Base-by-base conservation (phyloP, 176 grass and related monocot species). In the Oryza rufipogon region DNA sequence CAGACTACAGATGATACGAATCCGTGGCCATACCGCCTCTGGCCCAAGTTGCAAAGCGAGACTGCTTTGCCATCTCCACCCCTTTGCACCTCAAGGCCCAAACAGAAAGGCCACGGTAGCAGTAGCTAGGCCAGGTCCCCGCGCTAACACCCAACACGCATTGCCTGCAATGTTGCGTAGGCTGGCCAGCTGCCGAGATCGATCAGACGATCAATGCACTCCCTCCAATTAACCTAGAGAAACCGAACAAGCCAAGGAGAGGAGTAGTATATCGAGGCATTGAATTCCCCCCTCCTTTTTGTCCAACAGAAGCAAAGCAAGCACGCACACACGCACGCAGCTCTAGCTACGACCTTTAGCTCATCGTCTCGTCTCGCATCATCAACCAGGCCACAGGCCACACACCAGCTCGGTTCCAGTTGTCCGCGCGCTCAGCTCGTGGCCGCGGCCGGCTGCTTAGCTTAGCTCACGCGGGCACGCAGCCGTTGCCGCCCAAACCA, bases 101-200 rank as follows among this genome's bases (percentile, higher is more conserved):
- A 87, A 87, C 71, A 81, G 78, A 81, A 68, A 68, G 70, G 61
- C 6, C 70, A 19, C 54, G 30, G 30, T 32, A 4, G 19, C 23
- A 63, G n/a, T 23, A 23, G 58, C 58, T 71, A 83, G 80, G 14
- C 22, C 70, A 33, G 64, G 64, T 10, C 10, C 64, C 72, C 54
- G 28, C 38, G 39, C 69, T 63, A 63, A 63, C 58, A 23, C 19
- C 20, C 22, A 41, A 41, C 39, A 22, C 3, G 2, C 11, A 17
- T 12, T 26, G 78, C 58, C 58, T 36, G 78, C 58, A 63, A 63
- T 63, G 22, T 63, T 63, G 58, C 58, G 58, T 63, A 63, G 19
- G 56, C 56, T 2, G 9, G 58, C 58, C 58, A 63, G 58, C 58
- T 63, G 58, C 58, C 9, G 58, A 63, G 49, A 0, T 39, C 38